Evolutionary conservation across 192 early-diverging fungal species (phyloP), one percentile per base, ranked within the genome.

Genomic region (Backusella tarrabulga): DNA sequence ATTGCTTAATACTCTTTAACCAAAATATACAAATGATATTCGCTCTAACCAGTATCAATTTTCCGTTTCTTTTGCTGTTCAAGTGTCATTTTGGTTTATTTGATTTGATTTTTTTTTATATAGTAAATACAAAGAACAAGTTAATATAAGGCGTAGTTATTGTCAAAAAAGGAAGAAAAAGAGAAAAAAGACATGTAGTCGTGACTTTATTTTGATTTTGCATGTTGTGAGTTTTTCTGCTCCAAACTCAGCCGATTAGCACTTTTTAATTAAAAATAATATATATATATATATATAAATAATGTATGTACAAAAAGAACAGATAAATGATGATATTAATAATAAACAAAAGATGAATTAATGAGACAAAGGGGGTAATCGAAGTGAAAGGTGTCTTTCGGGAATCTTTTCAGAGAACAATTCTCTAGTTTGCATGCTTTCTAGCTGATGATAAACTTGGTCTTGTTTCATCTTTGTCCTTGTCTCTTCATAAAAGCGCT

Each of bases 311-410:
- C 56, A 63, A 26, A 23, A 12, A 23, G 56, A 32, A 54, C 21
- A 54, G 7, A 0, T 21, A 21, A n/a, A 7, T 21, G 1, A 23
- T 63, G 7, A 14, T 63, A 63, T 0, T 26, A 63, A 26, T 26
- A 12, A 26, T 40, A 40, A 38, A 2, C 38, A 32, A 9, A 26
- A 26, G 46, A 14, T 63, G 8, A 29, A 29, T 63, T 26, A 63
- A 29, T 63, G 56, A 29, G 21, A 29, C 26, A 63, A 29, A 29
- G 56, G 56, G 2, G 56, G 56, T 63, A 63, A 63, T 9, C 23
- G 56, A 29, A 63, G 56, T 63, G 56, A 63, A 29, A 63, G 56
- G 9, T 63, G 56, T 63, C 56, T 63, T 63, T 63, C 56, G 56
- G 56, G 9, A 63, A 29, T 14, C 56, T 63, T 63, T 63, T 63